Percentiles rank a stretch among this genome's conserved stretches.
phyloP scores from a whole-genome alignment of 73 alveolate genomes.

The Paramecium sexaurelia region DNA sequence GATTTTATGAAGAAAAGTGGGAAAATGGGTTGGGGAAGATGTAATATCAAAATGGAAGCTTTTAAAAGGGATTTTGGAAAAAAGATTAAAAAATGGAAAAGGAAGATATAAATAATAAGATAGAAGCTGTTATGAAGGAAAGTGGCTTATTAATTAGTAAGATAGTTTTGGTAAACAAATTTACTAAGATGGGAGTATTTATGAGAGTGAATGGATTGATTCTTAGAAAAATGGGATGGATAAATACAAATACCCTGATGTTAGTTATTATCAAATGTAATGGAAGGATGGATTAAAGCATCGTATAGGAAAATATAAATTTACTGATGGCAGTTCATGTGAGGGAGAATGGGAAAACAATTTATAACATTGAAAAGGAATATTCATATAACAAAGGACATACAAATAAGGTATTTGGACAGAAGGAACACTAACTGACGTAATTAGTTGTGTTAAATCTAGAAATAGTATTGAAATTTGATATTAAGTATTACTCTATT shows the following conservation, averaged over 20 bases:
- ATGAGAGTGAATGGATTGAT: slow-evolving; percentile 43
- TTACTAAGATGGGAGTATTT: slow-evolving; percentile 49
- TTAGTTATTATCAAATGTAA: not conserved
- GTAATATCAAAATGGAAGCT: not conserved
- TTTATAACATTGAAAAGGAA: slow-evolving; percentile 45
- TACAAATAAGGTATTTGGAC: not conserved
- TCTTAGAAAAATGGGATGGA: slow-evolving; percentile 50
- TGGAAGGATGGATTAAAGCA: not conserved
- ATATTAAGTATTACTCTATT: too few species aligned
- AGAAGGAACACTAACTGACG: not conserved
- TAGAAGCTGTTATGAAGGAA: not conserved
- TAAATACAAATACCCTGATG: slow-evolving; percentile 45
- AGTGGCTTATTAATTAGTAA: not conserved
- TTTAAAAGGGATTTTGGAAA: not conserved
- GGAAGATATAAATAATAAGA: not conserved
- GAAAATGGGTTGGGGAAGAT: slow-evolving; percentile 58
- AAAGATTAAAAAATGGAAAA: not conserved
- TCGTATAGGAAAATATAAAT: not conserved
- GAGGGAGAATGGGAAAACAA: slow-evolving; percentile 57
- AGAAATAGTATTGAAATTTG: not conserved
- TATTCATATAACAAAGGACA: not conserved
- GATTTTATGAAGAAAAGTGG: slow-evolving; percentile 44
- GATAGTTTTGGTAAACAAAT: slow-evolving; percentile 21
- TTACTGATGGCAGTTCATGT: slow-evolving; percentile 4
- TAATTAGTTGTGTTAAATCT: not conserved